These are phyloP conservation scores for Podaxis sp. DNA, from an alignment of 768 basidiomycete genomes.

Conservation along the genomic window DNA sequence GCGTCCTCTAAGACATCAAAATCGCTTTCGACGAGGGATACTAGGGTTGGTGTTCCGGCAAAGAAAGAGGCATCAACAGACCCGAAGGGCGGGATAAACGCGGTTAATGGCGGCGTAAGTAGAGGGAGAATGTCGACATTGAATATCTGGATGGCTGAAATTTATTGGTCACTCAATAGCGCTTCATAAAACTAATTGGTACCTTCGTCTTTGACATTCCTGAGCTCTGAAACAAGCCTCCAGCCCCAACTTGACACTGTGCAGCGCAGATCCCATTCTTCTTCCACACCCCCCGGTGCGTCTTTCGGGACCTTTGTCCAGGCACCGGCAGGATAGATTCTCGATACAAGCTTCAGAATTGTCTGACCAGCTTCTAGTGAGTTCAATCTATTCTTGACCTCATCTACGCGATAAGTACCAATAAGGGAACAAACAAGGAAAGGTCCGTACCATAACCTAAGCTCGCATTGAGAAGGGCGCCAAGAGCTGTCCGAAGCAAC, in stretches of 20 bases:
- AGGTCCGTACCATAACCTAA: conserved; percentile 66
- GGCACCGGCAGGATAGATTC: conserved; percentile 71
- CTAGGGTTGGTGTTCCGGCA: conserved; percentile 23
- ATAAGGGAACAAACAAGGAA: not conserved
- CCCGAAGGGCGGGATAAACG: conserved; percentile 58
- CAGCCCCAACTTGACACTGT: conserved; percentile 76
- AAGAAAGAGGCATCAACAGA: conserved; percentile 38
- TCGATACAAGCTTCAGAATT: conserved; percentile 63
- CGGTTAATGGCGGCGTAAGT: conserved; percentile 55
- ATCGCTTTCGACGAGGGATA: conserved; percentile 58
- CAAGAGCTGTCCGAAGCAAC: conserved; percentile 75
- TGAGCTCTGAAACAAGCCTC: conserved; percentile 71
- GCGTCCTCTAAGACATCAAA: conserved; percentile 73
- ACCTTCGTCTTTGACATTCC: conserved; percentile 74
- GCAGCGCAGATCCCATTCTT: conserved; percentile 66
- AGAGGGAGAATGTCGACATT: conserved; percentile 63
- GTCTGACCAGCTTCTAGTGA: conserved; percentile 69
- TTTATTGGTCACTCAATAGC: not conserved
- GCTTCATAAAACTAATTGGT: conserved; percentile 21
- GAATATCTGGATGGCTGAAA: conserved; percentile 55
- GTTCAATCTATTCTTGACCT: conserved; percentile 66
- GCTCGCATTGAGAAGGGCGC: conserved; percentile 76
- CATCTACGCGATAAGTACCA: conserved; percentile 43
- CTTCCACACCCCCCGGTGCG: conserved; percentile 33
- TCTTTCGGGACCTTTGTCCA: conserved; percentile 45